Percentiles rank a stretch among this genome's conserved stretches.
These are phyloP conservation scores for Talaromyces verruculosus DNA, from an alignment of 2,329 filamentous ascomycete species.

Conservation along the genomic window DNA sequence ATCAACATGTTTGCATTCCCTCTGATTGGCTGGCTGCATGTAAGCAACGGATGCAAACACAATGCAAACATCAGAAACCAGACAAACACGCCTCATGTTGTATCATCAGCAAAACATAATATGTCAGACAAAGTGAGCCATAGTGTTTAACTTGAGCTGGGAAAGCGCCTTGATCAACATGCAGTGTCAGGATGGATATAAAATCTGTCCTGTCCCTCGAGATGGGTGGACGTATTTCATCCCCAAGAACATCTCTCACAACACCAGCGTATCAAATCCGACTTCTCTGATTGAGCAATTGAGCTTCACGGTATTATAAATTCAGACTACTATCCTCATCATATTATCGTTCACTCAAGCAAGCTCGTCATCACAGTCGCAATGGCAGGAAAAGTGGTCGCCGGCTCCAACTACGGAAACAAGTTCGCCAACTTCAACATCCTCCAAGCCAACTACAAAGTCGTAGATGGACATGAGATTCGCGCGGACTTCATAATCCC, in stretches of 20 bases:
- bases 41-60: not conserved
- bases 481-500: slow-evolving; percentile 20
- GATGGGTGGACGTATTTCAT: not conserved
- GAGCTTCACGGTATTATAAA: not conserved
- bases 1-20: slow-evolving; percentile 4
- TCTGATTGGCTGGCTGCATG: not conserved
- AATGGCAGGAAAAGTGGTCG: slow-evolving; percentile 10
- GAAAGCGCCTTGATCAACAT: not conserved
- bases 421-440: slow-evolving; percentile 18
- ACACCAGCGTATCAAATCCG: not conserved
- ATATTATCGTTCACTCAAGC: not conserved
- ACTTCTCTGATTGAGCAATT: not conserved
- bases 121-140: not conserved
- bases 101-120: not conserved
- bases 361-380: not conserved
- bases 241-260: not conserved
- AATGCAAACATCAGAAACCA: slow-evolving; percentile 5
- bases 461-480: slow-evolving; percentile 19
- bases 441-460: slow-evolving; percentile 21
- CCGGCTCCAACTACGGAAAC: slow-evolving; percentile 5
- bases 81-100: not conserved
- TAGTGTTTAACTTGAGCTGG: not conserved
- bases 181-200: not conserved
- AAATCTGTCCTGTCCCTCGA: not conserved
- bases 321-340: not conserved